Evolutionary conservation across 2,329 filamentous ascomycete genomes (phyloP).

Genomic region (Colletotrichum shisoi): DNA sequence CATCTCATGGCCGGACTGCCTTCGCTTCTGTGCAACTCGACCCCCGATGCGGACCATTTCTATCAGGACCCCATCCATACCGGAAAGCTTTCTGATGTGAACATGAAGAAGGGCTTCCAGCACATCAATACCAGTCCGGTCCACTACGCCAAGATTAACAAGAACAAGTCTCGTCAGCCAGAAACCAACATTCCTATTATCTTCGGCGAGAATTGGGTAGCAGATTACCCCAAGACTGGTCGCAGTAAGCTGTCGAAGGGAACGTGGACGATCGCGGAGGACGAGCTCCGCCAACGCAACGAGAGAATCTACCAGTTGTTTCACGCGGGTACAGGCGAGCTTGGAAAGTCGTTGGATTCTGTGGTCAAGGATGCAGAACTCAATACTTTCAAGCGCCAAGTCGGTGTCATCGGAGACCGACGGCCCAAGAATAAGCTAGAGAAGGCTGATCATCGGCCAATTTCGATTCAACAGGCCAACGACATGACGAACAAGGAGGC

Average conservation of each 20-base stretch:
- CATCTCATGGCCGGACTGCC: constrained; percentile 7
- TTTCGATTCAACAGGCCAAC: constrained; percentile 52
- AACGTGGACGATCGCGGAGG: constrained; percentile 41
- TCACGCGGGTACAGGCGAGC: constrained; percentile 51
- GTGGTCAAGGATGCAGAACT: constrained; percentile 47
- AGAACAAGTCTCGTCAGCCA: background rate
- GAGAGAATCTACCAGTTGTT: constrained; percentile 49
- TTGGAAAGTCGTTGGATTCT: constrained; percentile 48
- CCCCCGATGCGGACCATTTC: constrained; percentile 4
- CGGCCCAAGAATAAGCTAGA: constrained; percentile 44
- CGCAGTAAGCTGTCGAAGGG: constrained; percentile 36
- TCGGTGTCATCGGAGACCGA: constrained; percentile 53
- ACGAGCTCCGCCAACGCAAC: constrained; percentile 43
- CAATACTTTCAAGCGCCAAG: constrained; percentile 43
- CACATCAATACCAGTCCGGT: background rate
- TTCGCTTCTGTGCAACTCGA: constrained; percentile 12
- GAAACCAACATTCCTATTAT: background rate
- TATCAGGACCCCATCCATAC: constrained; percentile 11
- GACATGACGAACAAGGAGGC: constrained; percentile 51
- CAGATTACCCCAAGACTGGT: constrained; percentile 35
- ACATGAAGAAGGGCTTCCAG: constrained; percentile 4
- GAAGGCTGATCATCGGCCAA: constrained; percentile 42
- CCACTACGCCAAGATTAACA: background rate
- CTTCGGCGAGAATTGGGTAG: constrained; percentile 42
- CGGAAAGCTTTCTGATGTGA: constrained; percentile 18